Percentiles rank a stretch among this genome's conserved stretches.
Conservation (phyloP, 768 basidiomycete genomes). For the Ephemerocybe angulata region DNA sequence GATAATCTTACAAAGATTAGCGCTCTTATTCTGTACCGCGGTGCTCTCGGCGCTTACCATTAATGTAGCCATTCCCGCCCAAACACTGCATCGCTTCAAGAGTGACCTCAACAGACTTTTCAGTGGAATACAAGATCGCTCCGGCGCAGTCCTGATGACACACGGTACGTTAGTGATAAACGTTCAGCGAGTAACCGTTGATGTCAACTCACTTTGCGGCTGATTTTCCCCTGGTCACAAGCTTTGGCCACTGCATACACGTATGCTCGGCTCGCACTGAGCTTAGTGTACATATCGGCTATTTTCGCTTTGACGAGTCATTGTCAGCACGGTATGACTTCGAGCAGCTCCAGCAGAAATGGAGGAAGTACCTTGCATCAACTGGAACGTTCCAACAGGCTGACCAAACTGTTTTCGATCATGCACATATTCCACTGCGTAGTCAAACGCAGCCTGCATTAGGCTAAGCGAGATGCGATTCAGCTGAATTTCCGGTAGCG, state of each 20-base stretch:
- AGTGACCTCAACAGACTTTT: conserved; percentile 87
- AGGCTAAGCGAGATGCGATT: conserved; percentile 43
- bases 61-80: conserved; percentile 95
- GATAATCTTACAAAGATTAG: conserved; percentile 61
- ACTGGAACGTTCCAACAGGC: conserved; percentile 85
- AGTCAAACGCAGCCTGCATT: conserved; percentile 92
- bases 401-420: conserved; percentile 89
- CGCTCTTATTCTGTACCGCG: not conserved
- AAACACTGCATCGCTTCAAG: conserved; percentile 91
- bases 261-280: conserved; percentile 84
- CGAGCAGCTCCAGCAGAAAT: conserved; percentile 10
- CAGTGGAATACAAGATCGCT: conserved; percentile 90
- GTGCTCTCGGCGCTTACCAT: conserved; percentile 47
- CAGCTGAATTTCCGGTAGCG: not conserved
- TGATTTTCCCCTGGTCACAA: conserved; percentile 76
- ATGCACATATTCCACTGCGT: conserved; percentile 86
- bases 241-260: conserved; percentile 91
- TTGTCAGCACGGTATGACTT: no score
- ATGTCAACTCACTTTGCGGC: conserved; percentile 62
- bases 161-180: not conserved
- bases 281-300: conserved; percentile 92
- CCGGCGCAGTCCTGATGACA: conserved; percentile 83
- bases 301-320: conserved; percentile 53
- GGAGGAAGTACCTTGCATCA: conserved; percentile 78
- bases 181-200: not conserved